Percentiles rank a stretch among this genome's conserved stretches.
Conservation (phyloP, 2,329 filamentous ascomycete genomes). For the Pseudonectria buxi region DNA sequence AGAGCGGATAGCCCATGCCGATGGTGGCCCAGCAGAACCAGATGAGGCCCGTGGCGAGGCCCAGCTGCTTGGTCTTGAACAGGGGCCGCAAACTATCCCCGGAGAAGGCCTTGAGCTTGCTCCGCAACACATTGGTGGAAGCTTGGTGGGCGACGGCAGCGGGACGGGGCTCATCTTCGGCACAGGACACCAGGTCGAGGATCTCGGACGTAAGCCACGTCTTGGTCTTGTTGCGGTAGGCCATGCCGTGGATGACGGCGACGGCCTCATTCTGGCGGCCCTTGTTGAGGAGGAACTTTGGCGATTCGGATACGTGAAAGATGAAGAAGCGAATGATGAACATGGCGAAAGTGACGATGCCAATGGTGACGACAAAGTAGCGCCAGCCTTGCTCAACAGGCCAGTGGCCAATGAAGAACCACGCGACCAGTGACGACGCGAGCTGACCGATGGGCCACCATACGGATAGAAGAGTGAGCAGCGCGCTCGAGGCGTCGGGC, state of each 20-base stretch:
- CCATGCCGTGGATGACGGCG: slow-evolving; percentile 71
- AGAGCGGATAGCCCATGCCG: slow-evolving; percentile 80
- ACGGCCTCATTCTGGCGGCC: slow-evolving; percentile 74
- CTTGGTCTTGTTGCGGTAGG: slow-evolving; percentile 60
- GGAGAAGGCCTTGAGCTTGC: slow-evolving; percentile 61
- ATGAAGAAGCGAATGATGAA: slow-evolving; percentile 72
- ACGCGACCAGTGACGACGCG: slow-evolving; percentile 63
- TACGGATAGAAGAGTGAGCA: slow-evolving; percentile 73
- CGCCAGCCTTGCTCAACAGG: slow-evolving; percentile 69
- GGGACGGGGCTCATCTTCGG: slow-evolving; percentile 28
- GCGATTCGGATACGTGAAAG: slow-evolving; percentile 78
- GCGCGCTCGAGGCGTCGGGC: slow-evolving; percentile 63
- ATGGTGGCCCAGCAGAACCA: slow-evolving; percentile 81
- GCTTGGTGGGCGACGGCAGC: slow-evolving; percentile 8
- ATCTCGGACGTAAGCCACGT: slow-evolving; percentile 73
- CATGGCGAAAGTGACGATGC: slow-evolving; percentile 67
- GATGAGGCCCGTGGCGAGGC: slow-evolving; percentile 47
- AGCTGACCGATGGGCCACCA: slow-evolving; percentile 86
- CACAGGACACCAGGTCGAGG: slow-evolving; percentile 47
- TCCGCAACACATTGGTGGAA: slow-evolving; percentile 38
- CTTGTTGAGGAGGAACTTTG: slow-evolving; percentile 73
- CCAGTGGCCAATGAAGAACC: slow-evolving; percentile 67
- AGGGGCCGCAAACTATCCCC: slow-evolving; percentile 60
- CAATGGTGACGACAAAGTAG: slow-evolving; percentile 64
- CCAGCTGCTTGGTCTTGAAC: slow-evolving; percentile 48